A percentile compares a stretch with the other conserved stretches of the same genome.
These are phyloP conservation scores for Pyricularia grisea DNA, from an alignment of 2,329 filamentous ascomycete genomes.

Conservation along the genomic window DNA sequence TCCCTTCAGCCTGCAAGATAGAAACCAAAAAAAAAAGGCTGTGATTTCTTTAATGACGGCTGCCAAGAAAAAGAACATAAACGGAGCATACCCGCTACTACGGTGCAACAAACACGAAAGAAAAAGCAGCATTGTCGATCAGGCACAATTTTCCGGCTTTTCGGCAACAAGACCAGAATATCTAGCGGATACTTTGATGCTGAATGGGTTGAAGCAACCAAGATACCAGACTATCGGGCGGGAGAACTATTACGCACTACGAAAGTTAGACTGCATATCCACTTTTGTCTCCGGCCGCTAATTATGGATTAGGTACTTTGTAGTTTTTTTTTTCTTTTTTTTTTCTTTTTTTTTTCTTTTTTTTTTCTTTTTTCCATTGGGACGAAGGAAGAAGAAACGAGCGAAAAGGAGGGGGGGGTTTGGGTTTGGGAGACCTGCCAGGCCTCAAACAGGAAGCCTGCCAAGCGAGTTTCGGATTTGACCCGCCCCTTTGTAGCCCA, in stretches of 20 bases:
- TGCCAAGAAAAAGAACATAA: not conserved
- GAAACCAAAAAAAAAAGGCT: not conserved
- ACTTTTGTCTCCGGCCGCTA: too few species aligned
- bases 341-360: not conserved
- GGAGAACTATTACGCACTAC: not conserved
- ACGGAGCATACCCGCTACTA: not conserved
- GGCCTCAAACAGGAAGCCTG: conserved; percentile 23
- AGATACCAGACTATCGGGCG: not conserved
- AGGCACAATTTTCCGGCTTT: not conserved
- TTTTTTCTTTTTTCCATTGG: not conserved
- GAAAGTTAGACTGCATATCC: too few species aligned
- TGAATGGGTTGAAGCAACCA: not conserved
- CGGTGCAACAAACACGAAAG: not conserved
- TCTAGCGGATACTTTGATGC: not conserved
- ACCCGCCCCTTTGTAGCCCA: conserved; percentile 7
- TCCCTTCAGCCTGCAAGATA: not conserved
- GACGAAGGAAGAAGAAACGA: not conserved
- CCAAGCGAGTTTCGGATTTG: conserved; percentile 28
- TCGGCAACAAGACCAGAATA: not conserved
- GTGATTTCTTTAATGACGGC: not conserved
- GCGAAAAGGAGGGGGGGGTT: not conserved
- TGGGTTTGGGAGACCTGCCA: not conserved
- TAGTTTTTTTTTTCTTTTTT: not conserved
- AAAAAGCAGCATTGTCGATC: not conserved
- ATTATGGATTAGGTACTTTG: too few species aligned